Evolutionary conservation across 2,329 filamentous ascomycete genomes (phyloP).

Genomic region (Neofusicoccum cordaticola): DNA sequence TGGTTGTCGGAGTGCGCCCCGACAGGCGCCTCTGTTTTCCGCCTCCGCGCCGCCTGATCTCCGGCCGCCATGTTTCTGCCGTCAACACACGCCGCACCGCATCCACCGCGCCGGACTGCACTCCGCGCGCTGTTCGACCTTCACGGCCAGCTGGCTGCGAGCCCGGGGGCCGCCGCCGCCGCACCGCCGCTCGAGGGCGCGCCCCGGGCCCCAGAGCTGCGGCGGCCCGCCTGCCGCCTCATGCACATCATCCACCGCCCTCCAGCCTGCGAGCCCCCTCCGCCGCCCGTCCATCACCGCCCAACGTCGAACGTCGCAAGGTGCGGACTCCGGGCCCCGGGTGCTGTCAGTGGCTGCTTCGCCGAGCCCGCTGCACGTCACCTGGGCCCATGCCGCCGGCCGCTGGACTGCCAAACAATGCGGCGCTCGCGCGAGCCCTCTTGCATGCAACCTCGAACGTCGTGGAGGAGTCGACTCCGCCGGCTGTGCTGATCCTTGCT

Average conservation of each 20-base stretch:
- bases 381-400: background rate
- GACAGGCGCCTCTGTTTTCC: no score
- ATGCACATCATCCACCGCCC: background rate
- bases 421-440: no score
- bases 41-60: no score
- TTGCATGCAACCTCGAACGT: background rate
- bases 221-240: background rate
- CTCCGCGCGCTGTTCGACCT: background rate
- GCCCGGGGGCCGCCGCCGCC: no score
- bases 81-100: background rate
- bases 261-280: no score
- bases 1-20: no score
- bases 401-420: no score
- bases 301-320: background rate
- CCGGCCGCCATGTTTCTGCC: no score
- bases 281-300: no score
- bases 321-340: background rate
- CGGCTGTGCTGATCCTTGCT: background rate
- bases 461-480: conserved; percentile 5
- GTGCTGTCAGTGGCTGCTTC: background rate
- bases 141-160: no score
- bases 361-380: background rate
- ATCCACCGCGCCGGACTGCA: background rate
- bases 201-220: background rate
- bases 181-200: no score